Percentiles rank a stretch among this genome's conserved stretches.
Conservation (phyloP, 352 stramenopile genomes). For the Globisporangium parvum region DNA sequence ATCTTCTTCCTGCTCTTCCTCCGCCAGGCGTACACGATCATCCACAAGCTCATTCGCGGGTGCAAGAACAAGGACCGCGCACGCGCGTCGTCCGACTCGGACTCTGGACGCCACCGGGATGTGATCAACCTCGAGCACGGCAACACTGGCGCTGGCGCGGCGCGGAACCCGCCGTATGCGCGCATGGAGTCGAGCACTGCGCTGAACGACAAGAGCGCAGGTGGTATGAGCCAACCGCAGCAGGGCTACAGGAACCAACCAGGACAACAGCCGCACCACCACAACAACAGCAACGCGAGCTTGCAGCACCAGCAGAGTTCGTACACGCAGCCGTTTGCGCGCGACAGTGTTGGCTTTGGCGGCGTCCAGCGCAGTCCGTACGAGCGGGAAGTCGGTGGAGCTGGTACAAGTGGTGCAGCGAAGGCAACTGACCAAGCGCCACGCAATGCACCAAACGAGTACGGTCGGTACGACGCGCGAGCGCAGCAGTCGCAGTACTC, state of each 20-base stretch:
- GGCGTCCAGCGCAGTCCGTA: conserved; percentile 8
- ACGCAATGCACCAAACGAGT: conserved; percentile 6
- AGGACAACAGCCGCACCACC: not conserved
- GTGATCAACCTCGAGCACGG: conserved; percentile 49
- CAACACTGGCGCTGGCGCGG: conserved; percentile 18
- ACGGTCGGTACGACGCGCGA: conserved; percentile 3
- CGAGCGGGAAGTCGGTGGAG: not conserved
- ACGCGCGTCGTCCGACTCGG: conserved; percentile 11
- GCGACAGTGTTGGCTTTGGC: not conserved
- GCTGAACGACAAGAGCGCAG: conserved; percentile 9
- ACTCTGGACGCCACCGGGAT: not conserved
- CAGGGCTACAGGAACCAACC: conserved; percentile 1
- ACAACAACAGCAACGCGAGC: conserved; percentile 2
- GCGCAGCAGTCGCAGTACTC: conserved; percentile 1
- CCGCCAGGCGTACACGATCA: conserved; percentile 71
- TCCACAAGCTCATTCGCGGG: conserved; percentile 50
- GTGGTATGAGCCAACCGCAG: not conserved
- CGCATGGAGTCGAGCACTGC: conserved; percentile 14
- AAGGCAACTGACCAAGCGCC: not conserved
- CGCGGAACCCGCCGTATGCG: conserved; percentile 12
- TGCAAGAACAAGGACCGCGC: conserved; percentile 40
- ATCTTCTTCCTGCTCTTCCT: conserved; percentile 80
- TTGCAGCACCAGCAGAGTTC: conserved; percentile 3
- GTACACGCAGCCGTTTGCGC: conserved; percentile 7
- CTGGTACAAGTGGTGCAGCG: not conserved